Evolutionary conservation across 768 basidiomycete genomes (phyloP).

Genomic region (Crepidotus variabilis): DNA sequence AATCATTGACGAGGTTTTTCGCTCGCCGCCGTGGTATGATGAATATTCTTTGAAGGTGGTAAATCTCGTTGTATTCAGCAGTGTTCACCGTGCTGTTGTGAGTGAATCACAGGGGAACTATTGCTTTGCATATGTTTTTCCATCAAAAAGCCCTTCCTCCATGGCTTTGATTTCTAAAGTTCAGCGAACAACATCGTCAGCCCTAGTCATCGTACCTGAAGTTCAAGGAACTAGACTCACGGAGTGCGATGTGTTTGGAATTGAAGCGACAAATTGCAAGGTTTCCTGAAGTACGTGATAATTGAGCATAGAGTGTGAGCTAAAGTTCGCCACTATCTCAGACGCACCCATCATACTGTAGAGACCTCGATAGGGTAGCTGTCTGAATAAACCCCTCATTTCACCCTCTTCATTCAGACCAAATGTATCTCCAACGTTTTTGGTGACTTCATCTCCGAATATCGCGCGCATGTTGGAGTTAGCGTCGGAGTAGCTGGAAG

Average conservation of each 20-base stretch:
- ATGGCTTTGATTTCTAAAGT: conserved; percentile 75
- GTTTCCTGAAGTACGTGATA: conserved; percentile 57
- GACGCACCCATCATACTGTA: neutral
- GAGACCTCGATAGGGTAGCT: neutral
- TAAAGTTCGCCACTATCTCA: conserved; percentile 6
- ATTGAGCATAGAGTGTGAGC: conserved; percentile 46
- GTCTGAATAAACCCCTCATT: conserved; percentile 41
- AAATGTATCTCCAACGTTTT: conserved; percentile 49
- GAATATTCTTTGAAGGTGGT: too few species aligned
- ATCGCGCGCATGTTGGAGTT: conserved; percentile 37
- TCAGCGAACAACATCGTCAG: neutral
- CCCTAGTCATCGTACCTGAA: neutral
- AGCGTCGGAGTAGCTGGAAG: conserved; percentile 41
- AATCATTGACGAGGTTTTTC: too few species aligned
- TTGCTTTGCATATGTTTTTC: neutral
- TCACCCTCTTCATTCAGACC: conserved; percentile 66
- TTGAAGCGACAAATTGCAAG: conserved; percentile 61
- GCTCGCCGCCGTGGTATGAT: too few species aligned
- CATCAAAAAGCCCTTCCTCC: conserved; percentile 31
- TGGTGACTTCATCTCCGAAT: conserved; percentile 37
- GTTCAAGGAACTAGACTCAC: conserved; percentile 37
- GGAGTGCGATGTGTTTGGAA: conserved; percentile 64
- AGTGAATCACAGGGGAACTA: too few species aligned
- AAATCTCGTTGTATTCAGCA: too few species aligned
- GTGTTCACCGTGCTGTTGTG: too few species aligned